Evolutionary conservation across 768 basidiomycete species (phyloP).

Genomic region (Hericium erinaceus): DNA sequence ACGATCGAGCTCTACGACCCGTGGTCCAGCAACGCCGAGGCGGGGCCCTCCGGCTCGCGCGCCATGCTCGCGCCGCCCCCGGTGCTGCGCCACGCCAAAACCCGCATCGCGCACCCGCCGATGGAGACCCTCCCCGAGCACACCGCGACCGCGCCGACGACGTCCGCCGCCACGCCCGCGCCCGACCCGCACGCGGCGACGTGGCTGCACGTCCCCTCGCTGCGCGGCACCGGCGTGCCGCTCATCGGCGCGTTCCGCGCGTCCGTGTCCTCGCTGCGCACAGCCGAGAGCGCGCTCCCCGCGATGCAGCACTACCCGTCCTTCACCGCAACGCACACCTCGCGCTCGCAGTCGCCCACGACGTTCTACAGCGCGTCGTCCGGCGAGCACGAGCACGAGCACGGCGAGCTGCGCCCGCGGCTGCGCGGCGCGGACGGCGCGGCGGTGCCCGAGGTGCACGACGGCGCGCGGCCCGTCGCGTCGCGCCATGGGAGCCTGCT

Average conservation of each 20-base stretch:
- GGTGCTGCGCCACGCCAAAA: slow-evolving; percentile 8
- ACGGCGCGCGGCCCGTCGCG: not conserved
- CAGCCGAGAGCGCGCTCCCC: slow-evolving; percentile 4
- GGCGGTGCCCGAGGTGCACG: slow-evolving; percentile 3
- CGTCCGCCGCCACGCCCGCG: not conserved
- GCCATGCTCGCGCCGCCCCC: not conserved
- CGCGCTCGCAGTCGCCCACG: slow-evolving; percentile 3
- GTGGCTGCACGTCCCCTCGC: slow-evolving; percentile 11
- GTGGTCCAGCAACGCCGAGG: not conserved
- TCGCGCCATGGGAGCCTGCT: slow-evolving; percentile 13
- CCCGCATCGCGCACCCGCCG: slow-evolving; percentile 7
- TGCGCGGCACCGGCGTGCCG: not conserved
- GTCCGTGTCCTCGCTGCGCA: slow-evolving; percentile 7
- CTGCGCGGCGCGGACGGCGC: slow-evolving; percentile 3
- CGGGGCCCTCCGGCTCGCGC: not conserved
- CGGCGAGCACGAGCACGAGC: not conserved
- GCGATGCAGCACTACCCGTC: slow-evolving; percentile 14
- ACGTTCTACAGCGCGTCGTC: slow-evolving; percentile 8
- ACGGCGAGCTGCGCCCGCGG: not conserved
- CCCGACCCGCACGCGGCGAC: not conserved
- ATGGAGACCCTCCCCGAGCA: slow-evolving; percentile 13
- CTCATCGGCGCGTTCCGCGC: slow-evolving; percentile 13
- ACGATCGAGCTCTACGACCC: not conserved
- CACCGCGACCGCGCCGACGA: not conserved
- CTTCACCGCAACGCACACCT: slow-evolving; percentile 1